Conservation (phyloP, 2,329 filamentous ascomycete species). For the Exophiala sp. region DNA sequence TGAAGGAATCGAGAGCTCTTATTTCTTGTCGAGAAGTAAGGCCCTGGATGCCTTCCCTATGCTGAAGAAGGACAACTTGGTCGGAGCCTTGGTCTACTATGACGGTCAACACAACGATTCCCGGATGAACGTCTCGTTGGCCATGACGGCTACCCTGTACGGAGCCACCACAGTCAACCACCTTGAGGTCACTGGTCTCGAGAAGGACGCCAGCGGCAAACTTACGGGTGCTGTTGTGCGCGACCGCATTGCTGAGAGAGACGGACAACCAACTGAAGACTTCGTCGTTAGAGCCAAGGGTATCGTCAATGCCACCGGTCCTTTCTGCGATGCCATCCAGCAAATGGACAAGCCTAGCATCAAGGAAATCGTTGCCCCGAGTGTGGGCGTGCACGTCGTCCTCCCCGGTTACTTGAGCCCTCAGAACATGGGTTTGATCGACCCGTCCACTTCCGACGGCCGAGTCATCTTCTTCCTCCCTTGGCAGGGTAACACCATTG, state of each 20-base stretch:
- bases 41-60: constrained; percentile 83
- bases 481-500: constrained; percentile 89
- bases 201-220: constrained; percentile 66
- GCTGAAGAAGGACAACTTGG: constrained; percentile 70
- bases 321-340: constrained; percentile 77
- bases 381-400: constrained; percentile 78
- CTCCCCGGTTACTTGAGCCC: constrained; percentile 82
- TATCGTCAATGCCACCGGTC: constrained; percentile 85
- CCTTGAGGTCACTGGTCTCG: constrained; percentile 68
- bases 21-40: constrained; percentile 80
- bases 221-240: constrained; percentile 68
- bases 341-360: constrained; percentile 71
- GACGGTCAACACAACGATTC: constrained; percentile 90
- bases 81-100: constrained; percentile 83
- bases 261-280: constrained; percentile 58
- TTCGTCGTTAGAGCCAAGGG: constrained; percentile 65
- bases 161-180: constrained; percentile 79
- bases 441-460: constrained; percentile 79
- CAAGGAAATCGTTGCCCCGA: constrained; percentile 75
- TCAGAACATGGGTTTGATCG: constrained; percentile 72
- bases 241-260: constrained; percentile 61
- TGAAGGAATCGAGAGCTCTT: constrained; percentile 82
- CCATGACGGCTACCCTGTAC: constrained; percentile 83
- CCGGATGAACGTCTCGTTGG: constrained; percentile 83
- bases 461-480: constrained; percentile 89